A percentile compares a stretch with the other conserved stretches of the same genome.
phyloP scores from a whole-genome alignment of 805 yeast genomes.

The Metschnikowia sp. region DNA sequence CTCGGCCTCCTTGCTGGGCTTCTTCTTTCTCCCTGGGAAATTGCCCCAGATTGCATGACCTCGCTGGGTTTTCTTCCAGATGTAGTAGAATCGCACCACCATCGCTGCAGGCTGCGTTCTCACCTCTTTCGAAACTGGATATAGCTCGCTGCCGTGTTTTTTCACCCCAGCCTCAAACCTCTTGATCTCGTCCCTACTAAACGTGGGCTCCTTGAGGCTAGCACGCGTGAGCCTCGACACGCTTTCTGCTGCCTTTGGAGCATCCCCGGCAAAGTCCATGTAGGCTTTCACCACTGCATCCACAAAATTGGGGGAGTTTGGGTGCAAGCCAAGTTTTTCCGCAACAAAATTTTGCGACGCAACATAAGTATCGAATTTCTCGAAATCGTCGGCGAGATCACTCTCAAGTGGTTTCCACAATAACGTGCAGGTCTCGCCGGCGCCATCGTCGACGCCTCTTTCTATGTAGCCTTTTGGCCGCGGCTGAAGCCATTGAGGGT shows the following conservation, averaged over 20 bases:
- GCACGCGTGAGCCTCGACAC: slow-evolving; percentile 52
- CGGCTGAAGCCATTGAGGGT: slow-evolving; percentile 75
- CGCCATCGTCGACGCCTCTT: slow-evolving; percentile 68
- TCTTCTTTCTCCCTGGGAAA: slow-evolving; percentile 69
- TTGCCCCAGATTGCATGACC: slow-evolving; percentile 84
- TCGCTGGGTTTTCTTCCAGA: slow-evolving; percentile 83
- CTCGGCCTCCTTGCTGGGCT: slow-evolving; percentile 25
- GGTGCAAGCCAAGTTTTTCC: slow-evolving; percentile 46
- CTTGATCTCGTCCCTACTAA: slow-evolving; percentile 57
- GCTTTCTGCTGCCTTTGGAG: slow-evolving; percentile 43
- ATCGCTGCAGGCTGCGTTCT: slow-evolving; percentile 68
- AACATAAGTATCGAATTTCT: slow-evolving; percentile 52
- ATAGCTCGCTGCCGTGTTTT: slow-evolving; percentile 73
- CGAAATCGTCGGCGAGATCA: slow-evolving; percentile 24
- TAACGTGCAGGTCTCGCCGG: slow-evolving; percentile 50
- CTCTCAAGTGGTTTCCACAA: slow-evolving; percentile 57
- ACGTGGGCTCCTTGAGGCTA: slow-evolving; percentile 71
- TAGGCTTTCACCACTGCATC: slow-evolving; percentile 65
- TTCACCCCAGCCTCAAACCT: slow-evolving; percentile 74
- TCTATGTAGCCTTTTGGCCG: slow-evolving; percentile 79
- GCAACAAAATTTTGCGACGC: slow-evolving; percentile 57
- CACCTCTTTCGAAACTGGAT: slow-evolving; percentile 70
- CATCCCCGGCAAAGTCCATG: slow-evolving; percentile 50
- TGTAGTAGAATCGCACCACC: slow-evolving; percentile 82
- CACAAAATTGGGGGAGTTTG: slow-evolving; percentile 75